Evolutionary conservation across 371 early-diverging fungal species (phyloP).

Genomic region (Phascolomyces articulosus): DNA sequence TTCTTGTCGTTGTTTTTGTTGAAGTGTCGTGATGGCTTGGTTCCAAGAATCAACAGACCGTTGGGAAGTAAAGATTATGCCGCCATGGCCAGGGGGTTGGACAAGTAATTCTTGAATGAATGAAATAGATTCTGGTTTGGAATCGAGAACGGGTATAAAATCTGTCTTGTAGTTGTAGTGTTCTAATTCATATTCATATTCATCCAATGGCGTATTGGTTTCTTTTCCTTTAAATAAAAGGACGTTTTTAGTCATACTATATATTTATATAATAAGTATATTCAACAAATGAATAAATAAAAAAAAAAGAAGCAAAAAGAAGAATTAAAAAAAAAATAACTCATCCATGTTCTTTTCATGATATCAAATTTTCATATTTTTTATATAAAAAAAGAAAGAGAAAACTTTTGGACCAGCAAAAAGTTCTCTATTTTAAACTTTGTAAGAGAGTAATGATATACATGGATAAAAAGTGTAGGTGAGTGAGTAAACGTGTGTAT

Average conservation of each 20-base stretch:
- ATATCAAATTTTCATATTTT: not conserved
- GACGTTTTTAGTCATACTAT: not conserved
- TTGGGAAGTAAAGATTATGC: constrained; percentile 46
- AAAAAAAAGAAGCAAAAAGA: too few relatives aligned
- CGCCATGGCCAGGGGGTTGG: constrained; percentile 19
- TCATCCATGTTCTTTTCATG: too few relatives aligned
- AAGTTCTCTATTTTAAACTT: not conserved
- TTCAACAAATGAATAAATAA: too few relatives aligned
- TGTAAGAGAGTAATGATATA: too few relatives aligned
- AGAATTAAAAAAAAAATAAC: too few relatives aligned
- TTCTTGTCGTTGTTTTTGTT: not conserved
- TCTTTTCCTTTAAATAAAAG: not conserved
- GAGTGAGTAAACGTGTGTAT: not conserved
- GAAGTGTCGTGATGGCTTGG: not conserved
- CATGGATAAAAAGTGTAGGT: too few relatives aligned
- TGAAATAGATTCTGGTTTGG: constrained; percentile 18
- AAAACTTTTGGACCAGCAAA: not conserved
- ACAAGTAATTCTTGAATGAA: constrained; percentile 18
- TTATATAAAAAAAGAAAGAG: too few relatives aligned
- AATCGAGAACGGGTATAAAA: constrained; percentile 47
- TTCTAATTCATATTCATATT: constrained; percentile 20
- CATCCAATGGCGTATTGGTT: constrained; percentile 17
- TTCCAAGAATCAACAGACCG: constrained; percentile 37
- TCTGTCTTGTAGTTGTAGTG: constrained; percentile 16
- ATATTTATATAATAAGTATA: too few relatives aligned